Percentiles rank a stretch among this genome's conserved stretches.
Conservation (phyloP, 2,329 filamentous ascomycete species). For the Helminthosporium solani region DNA sequence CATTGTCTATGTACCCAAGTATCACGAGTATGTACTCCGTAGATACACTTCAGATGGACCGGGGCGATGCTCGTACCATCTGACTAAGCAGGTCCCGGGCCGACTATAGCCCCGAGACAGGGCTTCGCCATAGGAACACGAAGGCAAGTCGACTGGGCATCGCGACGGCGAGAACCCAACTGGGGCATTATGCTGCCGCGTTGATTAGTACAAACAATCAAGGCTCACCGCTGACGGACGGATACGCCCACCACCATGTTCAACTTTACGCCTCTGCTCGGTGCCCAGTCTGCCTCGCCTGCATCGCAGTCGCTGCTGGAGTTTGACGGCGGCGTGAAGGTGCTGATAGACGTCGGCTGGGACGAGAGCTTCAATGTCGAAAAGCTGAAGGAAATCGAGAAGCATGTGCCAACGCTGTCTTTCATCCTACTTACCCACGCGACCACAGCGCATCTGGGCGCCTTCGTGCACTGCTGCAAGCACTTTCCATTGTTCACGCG, state of each 20-base stretch:
- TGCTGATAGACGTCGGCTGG: constrained; percentile 94
- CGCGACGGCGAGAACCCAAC: neutral
- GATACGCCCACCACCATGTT: constrained; percentile 65
- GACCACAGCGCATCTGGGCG: constrained; percentile 85
- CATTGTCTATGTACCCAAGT: neutral
- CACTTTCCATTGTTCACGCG: constrained; percentile 88
- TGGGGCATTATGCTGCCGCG: neutral
- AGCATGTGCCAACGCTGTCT: constrained; percentile 89
- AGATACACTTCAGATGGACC: no score
- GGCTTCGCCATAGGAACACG: neutral
- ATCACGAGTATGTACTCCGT: no score
- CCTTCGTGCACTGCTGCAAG: constrained; percentile 96
- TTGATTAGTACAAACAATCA: neutral
- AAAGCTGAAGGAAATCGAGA: constrained; percentile 85
- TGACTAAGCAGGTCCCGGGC: neutral
- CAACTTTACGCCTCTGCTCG: constrained; percentile 88
- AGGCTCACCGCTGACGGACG: no score
- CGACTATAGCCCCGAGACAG: neutral
- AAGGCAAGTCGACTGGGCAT: neutral
- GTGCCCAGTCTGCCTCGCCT: constrained; percentile 81
- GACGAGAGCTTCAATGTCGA: constrained; percentile 83
- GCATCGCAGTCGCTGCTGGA: constrained; percentile 95
- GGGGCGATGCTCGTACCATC: no score
- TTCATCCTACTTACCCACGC: constrained; percentile 93
- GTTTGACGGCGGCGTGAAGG: constrained; percentile 93